A percentile compares a stretch with the other conserved stretches of the same genome.
Evolutionary conservation across 2,329 filamentous ascomycete genomes (phyloP).

Genomic region (Sclerotinia minor): DNA sequence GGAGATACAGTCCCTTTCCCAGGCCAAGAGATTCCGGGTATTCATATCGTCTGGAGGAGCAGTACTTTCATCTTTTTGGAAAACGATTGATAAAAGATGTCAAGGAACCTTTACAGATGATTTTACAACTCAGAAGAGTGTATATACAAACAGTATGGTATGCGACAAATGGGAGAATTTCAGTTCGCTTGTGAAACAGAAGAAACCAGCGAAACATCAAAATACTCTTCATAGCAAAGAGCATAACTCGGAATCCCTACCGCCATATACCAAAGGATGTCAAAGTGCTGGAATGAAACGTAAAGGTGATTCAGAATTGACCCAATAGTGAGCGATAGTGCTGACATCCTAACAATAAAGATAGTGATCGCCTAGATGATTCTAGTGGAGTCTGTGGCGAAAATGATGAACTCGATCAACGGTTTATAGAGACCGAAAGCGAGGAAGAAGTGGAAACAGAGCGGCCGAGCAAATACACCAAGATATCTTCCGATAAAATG

Average conservation of each 20-base stretch:
- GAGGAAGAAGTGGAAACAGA: neutral
- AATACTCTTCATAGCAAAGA: neutral
- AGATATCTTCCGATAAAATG: neutral
- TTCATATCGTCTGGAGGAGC: no score
- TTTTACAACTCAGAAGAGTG: constrained; percentile 5
- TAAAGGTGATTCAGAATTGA: constrained; percentile 10
- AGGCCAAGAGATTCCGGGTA: no score
- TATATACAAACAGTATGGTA: constrained; percentile 4
- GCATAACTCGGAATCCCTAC: no score
- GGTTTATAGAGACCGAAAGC: neutral
- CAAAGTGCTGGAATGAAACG: constrained; percentile 2
- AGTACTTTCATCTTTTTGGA: neutral
- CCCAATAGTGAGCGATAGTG: neutral
- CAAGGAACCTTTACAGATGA: neutral
- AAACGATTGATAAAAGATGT: neutral
- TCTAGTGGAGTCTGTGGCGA: neutral
- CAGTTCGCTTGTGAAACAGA: neutral
- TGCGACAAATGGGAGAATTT: constrained; percentile 3
- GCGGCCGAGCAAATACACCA: neutral
- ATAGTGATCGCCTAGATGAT: neutral
- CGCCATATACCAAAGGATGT: no score
- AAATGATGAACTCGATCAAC: neutral
- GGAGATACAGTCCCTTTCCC: no score
- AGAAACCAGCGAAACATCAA: neutral
- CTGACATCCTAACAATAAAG: neutral